Base-by-base conservation (phyloP, 1,284 basidiomycete genomes). In the Rhodotorula glutinis region DNA sequence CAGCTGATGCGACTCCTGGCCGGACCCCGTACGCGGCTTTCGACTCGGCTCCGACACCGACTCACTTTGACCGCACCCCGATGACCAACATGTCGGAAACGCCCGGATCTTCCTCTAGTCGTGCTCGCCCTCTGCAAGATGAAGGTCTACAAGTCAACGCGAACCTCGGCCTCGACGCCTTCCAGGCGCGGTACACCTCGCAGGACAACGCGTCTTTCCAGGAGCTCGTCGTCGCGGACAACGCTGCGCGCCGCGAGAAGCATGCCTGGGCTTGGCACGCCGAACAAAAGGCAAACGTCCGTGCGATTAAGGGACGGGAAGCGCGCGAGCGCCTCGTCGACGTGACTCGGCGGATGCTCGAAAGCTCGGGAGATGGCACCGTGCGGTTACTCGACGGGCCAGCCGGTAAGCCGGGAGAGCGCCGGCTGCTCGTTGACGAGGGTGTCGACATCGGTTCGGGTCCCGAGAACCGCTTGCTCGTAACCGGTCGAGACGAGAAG, bases 201-300 rank as follows among this genome's bases (percentile, higher is more conserved):
- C 92, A 96, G 78, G 93, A 97, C 78, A 97, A 97, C 78, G 87
- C 92, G 5, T 93, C 90, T 65, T 97, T 97, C 78, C 90, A 90
- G 17, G 84, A 90, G 69, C 92, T 96, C 67, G 80, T 97, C 62
- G 86, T 92, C 62, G 87, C 88, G 66, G 92, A 96, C 82, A 97
- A 97, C 77, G 79, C 82, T 77, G 82, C 83, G 75, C 84, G 92
- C 67, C 86, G 86, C 75, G 88, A 91, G 76, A 85, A 81, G 77
- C 91, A 87, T 82, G 84, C 81, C 0, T 96, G 93, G 93, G 93
- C 92, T 13, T 97, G 88, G 86, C 88, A 91, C 46, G 91, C 90
- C 13, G 91, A 96, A 82, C 83, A 81, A 76, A 82, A 85, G 74
- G 91, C 91, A 1, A 88, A 90, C 72, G 60, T 60, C 53, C 53